Evolutionary conservation across 768 basidiomycete genomes (phyloP).

Genomic region (Coprinellus aureogranulatus): DNA sequence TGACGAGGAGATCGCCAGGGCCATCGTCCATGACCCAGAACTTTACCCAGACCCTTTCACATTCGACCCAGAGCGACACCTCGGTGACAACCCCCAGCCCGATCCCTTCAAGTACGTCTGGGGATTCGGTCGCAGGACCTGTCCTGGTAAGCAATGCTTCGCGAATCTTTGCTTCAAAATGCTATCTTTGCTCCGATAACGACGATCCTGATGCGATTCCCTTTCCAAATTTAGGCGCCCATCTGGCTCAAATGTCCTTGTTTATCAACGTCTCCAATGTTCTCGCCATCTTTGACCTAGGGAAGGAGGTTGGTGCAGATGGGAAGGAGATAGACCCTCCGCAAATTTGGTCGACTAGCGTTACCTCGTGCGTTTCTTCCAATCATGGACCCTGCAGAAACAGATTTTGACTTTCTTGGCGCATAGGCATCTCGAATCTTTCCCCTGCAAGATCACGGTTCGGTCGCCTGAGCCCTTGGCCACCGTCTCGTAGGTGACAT

Average conservation of each 20-base stretch:
- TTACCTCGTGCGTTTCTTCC: constrained; percentile 19
- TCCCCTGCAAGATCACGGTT: constrained; percentile 23
- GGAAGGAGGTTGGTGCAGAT: constrained; percentile 29
- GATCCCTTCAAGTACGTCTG: constrained; percentile 32
- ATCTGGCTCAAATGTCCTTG: constrained; percentile 32
- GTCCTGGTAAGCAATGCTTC: constrained; percentile 21
- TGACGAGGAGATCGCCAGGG: constrained; percentile 16
- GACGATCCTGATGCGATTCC: neutral
- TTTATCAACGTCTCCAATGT: constrained; percentile 37
- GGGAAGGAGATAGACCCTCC: constrained; percentile 37
- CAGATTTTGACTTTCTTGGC: neutral
- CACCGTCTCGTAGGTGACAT: neutral
- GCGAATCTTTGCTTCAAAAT: neutral
- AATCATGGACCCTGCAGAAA: neutral
- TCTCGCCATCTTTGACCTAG: constrained; percentile 37
- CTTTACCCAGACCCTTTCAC: constrained; percentile 34
- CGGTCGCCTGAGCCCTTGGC: constrained; percentile 15
- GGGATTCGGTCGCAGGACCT: constrained; percentile 35
- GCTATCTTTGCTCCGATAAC: neutral
- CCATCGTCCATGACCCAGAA: constrained; percentile 34
- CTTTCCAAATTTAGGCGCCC: constrained; percentile 16
- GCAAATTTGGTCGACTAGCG: constrained; percentile 29
- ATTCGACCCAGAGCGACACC: constrained; percentile 34
- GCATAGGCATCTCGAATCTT: constrained; percentile 22
- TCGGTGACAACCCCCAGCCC: constrained; percentile 27